Evolutionary conservation across 352 stramenopile genomes (phyloP).

Genomic region (Albugo laibachii): DNA sequence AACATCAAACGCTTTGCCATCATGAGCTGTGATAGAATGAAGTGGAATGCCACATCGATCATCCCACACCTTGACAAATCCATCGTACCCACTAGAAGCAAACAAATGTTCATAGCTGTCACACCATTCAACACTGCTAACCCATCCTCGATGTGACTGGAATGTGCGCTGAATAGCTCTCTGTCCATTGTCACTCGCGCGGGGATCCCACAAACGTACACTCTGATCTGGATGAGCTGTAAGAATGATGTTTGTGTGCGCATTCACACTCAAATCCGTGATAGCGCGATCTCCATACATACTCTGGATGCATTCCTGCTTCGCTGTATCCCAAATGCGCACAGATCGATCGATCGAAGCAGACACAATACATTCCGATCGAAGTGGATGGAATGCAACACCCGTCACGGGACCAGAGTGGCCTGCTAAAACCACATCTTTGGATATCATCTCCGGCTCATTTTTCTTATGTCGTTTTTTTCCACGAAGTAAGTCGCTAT

Average conservation of each 20-base stretch:
- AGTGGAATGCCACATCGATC: constrained; percentile 47
- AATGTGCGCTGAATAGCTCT: constrained; percentile 62
- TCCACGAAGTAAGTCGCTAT: constrained; percentile 13
- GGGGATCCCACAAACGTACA: constrained; percentile 66
- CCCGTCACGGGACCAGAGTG: constrained; percentile 62
- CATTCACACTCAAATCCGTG: constrained; percentile 48
- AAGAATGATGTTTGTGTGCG: constrained; percentile 26
- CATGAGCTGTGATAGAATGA: constrained; percentile 51
- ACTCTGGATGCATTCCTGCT: constrained; percentile 48
- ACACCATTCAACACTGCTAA: constrained; percentile 58
- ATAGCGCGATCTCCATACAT: constrained; percentile 56
- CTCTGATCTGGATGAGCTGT: constrained; percentile 64
- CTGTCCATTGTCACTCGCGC: constrained; percentile 38
- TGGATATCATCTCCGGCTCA: constrained; percentile 15
- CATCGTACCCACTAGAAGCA: constrained; percentile 55
- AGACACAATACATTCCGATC: constrained; percentile 34
- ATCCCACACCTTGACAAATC: constrained; percentile 68
- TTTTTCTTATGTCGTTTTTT: constrained; percentile 33
- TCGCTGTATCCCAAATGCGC: constrained; percentile 59
- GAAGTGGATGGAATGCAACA: constrained; percentile 40
- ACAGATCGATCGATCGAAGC: constrained; percentile 48
- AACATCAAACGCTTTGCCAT: constrained; percentile 47
- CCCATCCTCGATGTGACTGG: constrained; percentile 70
- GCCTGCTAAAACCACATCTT: constrained; percentile 57
- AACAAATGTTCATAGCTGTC: constrained; percentile 30